Base-by-base conservation (phyloP, 2,329 filamentous ascomycete genomes). In the Trichoderma oligosporum region DNA sequence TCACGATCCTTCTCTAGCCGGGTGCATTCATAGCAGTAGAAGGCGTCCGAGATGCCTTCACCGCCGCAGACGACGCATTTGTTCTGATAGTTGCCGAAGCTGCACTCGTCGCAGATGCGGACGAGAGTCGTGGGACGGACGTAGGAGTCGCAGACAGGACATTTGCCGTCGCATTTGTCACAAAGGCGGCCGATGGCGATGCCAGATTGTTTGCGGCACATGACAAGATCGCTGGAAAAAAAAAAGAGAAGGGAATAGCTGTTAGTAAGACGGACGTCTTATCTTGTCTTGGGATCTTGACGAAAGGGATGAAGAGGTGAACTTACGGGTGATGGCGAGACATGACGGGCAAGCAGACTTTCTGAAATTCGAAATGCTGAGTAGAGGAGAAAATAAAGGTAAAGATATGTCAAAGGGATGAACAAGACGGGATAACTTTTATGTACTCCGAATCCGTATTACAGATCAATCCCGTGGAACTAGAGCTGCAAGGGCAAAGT, bases 151-250 rank as follows among this genome's bases (percentile, higher is more conserved):
- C 94, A 99, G 61, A 99, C 92, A 64, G 94, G 94, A 70, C 94
- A 99, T 80, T 99, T 99, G 74, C 94, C 94, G 78, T 99, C 94
- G 81, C 94, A 99, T 78, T 99, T 99, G 79, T 99, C 94, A 82
- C 94, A 99, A 71, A 99, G 89, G 57, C 94, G 92, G 72, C 94
- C 94, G 82, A 99, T 96, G 68, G 92, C 89, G 73, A 97, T 97
- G 76, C 94, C 94, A 60, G 93, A 82, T 74, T 96, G 93, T 79
- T 99, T 99, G 79, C 93, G 92, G 84, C 94, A 99, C 93, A 97
- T 97, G 68, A 99, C 94, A 65, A 99, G 87, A 80, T 99, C 94
- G 74, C 87, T 90, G 70, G 25, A 45, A 44, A 12, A 27, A 35
- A 38, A 20, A 20, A 27, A 27, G 4, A 2, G 12, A 27, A 35